Evolutionary conservation across 2,329 filamentous ascomycete species (phyloP), one percentile per base, ranked within the genome.

Genomic region (Pyricularia sp.): DNA sequence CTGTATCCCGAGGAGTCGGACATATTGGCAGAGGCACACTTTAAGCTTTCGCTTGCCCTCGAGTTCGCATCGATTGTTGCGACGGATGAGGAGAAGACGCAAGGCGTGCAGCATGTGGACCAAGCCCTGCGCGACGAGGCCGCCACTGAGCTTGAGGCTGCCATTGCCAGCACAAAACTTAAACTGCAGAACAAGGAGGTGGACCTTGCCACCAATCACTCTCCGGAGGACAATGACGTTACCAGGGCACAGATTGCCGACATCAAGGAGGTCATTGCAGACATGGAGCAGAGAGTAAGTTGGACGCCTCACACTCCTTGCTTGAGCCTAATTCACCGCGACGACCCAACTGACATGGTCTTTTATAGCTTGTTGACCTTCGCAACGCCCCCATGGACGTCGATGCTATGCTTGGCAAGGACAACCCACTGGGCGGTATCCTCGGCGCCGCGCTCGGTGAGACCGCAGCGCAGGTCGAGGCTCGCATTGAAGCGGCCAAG

Each of bases 21-120:
- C 73, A 86, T 96, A 67, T 86, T 98, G 69, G 94, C 95, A 61
- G 95, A 99, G 81, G 94, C 92, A 20, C 93, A 99, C 81, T 99
- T 92, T 83, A 98, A 97, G 80, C 89, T 99, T 30, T 97, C 94
- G 0, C 86, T 99, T 20, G 95, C 95, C 0, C 86, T 99, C 31
- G 95, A 99, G 77, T 98, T 98, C 74, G 92, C 92, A 4, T 95
- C 93, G 0, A 88, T 95, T 64, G 92, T 89, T 6, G 84, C 83
- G 23, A 83, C 86, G 1, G 85, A 85, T 20, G 84, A 86, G 64
- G 79, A 81, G 25, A 79, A 80, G n/a, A 78, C 78, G 14, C 78
- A 79, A 33, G 79, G 69, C 68, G 74, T 70, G 72, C 86, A 80
- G 80, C 83, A 80, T 70, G 83, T 93, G 69, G 90, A 93, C 76